Evolutionary conservation across 176 grass and related monocot species (phyloP).

Genomic region (Luzula sylvatica): DNA sequence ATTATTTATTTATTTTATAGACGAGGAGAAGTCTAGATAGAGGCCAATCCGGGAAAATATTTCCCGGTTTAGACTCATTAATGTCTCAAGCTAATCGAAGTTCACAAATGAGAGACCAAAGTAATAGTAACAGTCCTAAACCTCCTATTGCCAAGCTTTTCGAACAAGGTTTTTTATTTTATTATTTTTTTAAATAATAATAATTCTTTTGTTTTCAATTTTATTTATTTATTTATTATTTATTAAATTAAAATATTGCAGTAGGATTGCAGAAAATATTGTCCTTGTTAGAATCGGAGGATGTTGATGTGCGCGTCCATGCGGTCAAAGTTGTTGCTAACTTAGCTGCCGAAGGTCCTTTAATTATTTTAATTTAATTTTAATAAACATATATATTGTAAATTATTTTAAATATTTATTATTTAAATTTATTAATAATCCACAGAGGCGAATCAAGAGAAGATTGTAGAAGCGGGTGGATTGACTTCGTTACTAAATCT

Average conservation of each 20-base stretch:
- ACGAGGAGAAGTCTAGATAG: constrained; percentile 77
- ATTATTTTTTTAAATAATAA: constrained; percentile 8
- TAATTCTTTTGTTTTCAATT: constrained; percentile 3
- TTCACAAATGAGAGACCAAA: constrained; percentile 72
- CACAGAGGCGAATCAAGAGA: constrained; percentile 99
- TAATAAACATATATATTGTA: too few relatives aligned
- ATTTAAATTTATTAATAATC: too few relatives aligned
- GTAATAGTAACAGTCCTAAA: constrained; percentile 50
- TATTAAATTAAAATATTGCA: constrained; percentile 39
- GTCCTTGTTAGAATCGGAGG: constrained; percentile 94
- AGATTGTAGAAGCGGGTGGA: constrained; percentile 97
- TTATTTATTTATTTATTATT: constrained; percentile 3
- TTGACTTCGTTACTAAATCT: constrained; percentile 78
- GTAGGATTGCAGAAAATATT: constrained; percentile 98
- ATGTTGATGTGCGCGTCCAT: constrained; percentile 94
- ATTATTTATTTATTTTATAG: constrained; percentile 32
- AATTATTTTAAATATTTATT: constrained; percentile 9
- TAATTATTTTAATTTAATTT: too few relatives aligned
- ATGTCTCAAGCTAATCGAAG: constrained; percentile 57
- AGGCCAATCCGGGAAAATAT: constrained; percentile 77
- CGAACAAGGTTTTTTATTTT: constrained; percentile 67
- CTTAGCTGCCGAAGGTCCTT: constrained; percentile 91
- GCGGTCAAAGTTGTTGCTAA: constrained; percentile 99
- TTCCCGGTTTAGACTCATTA: constrained; percentile 86
- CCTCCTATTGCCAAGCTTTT: constrained; percentile 82